Evolutionary conservation across 106 monocot species (phyloP), one percentile per base, ranked within the genome.

Genomic region (Platanthera zijinensis): DNA sequence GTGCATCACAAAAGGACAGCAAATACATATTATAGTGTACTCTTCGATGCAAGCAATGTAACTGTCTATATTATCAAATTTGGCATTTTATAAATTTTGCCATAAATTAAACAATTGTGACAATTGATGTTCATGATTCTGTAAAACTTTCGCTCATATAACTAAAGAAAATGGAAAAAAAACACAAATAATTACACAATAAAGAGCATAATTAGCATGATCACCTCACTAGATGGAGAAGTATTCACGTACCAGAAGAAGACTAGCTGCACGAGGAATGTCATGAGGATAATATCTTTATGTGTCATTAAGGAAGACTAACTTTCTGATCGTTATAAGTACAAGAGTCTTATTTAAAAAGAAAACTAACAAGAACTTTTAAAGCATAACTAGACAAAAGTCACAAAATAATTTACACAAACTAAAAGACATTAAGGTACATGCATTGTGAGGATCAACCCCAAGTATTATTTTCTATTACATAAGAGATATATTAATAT

Each of bases 211-310:
- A 66, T 30, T 11, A 66, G 22, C 64, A 22, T 28, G 2, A 10
- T 10, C 22, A 30, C 10, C 30, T 10, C 10, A 10, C 25, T 66
- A 30, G 12, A 51, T 53, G 5, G 12, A 49, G 48, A 80, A 69
- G 57, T 51, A 51, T 64, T 61, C 21, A 71, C 81, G 62, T 89
- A 97, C 97, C 91, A 97, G 78, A 76, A 94, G 82, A 46, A 91
- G 70, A 51, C 80, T 71, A 70, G 94, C 87, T 46, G 56, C 72
- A 74, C 86, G 84, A 85, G 86, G 69, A 82, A 94, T 80, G 21
- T 97, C 97, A 79, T 80, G 82, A 75, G 97, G 91, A 85, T 92
- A 84, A 83, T 97, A 97, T 89, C 97, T 95, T 82, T 47, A 70
- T 74, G 74, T 74, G 47, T 14, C 17, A 62, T 89, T 50, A 89